These are phyloP conservation scores for Cladorrhinum sp. DNA, from an alignment of 2,329 filamentous ascomycete species.

Conservation along the genomic window DNA sequence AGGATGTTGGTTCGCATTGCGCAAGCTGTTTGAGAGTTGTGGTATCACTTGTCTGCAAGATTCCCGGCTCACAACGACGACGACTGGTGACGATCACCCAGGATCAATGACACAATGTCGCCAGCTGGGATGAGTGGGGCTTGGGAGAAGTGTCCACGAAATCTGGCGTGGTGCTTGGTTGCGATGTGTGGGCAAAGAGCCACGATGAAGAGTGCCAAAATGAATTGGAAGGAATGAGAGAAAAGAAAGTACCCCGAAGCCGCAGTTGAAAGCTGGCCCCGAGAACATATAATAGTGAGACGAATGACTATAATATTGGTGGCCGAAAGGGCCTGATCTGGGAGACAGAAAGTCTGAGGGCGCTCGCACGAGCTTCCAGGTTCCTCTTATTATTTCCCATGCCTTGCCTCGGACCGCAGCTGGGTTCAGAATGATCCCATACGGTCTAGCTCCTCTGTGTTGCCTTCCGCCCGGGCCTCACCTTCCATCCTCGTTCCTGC, in stretches of 20 bases:
- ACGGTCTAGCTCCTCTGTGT: constrained; percentile 18
- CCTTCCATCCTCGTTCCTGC: constrained; percentile 8
- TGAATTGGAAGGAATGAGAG: background rate
- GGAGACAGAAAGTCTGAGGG: constrained; percentile 1
- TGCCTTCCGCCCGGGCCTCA: constrained; percentile 12
- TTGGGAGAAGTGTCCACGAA: background rate
- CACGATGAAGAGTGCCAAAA: background rate
- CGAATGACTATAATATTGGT: background rate
- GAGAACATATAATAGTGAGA: background rate
- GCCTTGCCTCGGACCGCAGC: constrained; percentile 10
- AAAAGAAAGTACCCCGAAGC: background rate
- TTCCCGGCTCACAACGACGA: background rate
- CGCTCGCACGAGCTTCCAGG: background rate
- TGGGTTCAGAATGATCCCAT: constrained; percentile 15
- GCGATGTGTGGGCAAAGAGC: background rate
- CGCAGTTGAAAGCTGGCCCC: background rate
- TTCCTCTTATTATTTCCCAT: constrained; percentile 2
- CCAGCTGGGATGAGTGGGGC: background rate
- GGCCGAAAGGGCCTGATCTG: background rate
- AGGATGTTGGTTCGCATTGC: background rate
- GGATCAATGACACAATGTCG: background rate
- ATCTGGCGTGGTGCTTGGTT: background rate
- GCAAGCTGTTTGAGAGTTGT: background rate
- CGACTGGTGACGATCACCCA: background rate
- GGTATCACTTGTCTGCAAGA: background rate